Evolutionary conservation across 129 eudicot genomes (phyloP).

Genomic region (Flaveria ramosissima): DNA sequence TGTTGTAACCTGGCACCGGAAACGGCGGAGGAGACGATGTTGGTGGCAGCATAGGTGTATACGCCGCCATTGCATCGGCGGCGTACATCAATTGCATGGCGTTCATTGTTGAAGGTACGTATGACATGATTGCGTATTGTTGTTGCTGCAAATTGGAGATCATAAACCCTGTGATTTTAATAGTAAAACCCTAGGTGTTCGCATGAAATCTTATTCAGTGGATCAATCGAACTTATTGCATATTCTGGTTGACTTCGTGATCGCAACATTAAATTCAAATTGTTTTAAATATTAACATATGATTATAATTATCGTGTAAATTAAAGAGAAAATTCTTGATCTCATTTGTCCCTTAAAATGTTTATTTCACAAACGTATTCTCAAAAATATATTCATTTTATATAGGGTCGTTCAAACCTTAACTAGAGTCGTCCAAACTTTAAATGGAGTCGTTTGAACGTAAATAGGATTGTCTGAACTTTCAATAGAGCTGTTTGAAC

Average conservation of each 20-base stretch:
- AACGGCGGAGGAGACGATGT: conserved; percentile 23
- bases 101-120: conserved; percentile 25
- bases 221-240: not conserved
- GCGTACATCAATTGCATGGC: conserved; percentile 25
- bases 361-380: too few species aligned
- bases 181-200: conserved; percentile 22
- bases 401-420: too few species aligned
- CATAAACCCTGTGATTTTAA: conserved; percentile 23
- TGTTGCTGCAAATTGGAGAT: not conserved
- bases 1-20: conserved; percentile 18
- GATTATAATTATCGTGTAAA: too few species aligned
- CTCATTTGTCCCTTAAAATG: too few species aligned
- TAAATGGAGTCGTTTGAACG: too few species aligned
- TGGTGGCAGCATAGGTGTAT: conserved; percentile 29
- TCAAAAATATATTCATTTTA: too few species aligned
- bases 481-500: too few species aligned
- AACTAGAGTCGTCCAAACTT: too few species aligned
- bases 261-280: conserved; percentile 1
- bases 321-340: too few species aligned
- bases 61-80: conserved; percentile 32
- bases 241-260: not conserved
- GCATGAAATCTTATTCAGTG: conserved; percentile 8
- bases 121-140: conserved; percentile 25
- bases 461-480: too few species aligned
- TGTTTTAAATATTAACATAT: not conserved